These are phyloP conservation scores for Cajanus cajan DNA, from an alignment of 306 rosid genomes.

Conservation along the genomic window DNA sequence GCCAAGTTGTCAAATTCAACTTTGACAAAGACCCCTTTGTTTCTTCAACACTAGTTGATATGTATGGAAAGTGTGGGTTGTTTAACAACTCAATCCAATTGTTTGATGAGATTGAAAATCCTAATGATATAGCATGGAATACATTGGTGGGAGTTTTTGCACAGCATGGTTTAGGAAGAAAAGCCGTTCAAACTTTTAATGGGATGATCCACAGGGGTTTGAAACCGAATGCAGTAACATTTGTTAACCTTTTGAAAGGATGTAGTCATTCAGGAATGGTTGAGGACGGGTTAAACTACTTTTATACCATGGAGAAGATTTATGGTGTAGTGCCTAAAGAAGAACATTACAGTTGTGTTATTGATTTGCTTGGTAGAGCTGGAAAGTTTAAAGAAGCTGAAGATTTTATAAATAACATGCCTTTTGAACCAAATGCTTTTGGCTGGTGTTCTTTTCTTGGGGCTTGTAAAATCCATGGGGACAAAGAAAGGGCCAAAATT, in stretches of 20 bases:
- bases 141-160: constrained; percentile 49
- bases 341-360: constrained; percentile 55
- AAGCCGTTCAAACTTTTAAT: constrained; percentile 34
- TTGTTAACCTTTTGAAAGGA: constrained; percentile 48
- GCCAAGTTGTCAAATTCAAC: constrained; percentile 51
- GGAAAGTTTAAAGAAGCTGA: constrained; percentile 56
- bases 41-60: constrained; percentile 49
- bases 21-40: constrained; percentile 48
- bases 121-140: constrained; percentile 51
- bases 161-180: constrained; percentile 58
- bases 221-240: constrained; percentile 53
- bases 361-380: constrained; percentile 54
- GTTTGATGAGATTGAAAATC: constrained; percentile 39
- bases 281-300: constrained; percentile 49
- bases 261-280: constrained; percentile 62
- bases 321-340: constrained; percentile 52
- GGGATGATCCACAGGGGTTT: constrained; percentile 43
- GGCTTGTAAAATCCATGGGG: constrained; percentile 52
- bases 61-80: constrained; percentile 65
- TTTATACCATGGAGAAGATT: constrained; percentile 48
- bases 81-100: constrained; percentile 44
- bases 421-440: constrained; percentile 56
- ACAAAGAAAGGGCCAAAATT: constrained; percentile 50
- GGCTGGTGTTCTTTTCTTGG: constrained; percentile 66
- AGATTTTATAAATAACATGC: constrained; percentile 53